Evolutionary conservation across 257 asterid genomes (phyloP).

Genomic region (Thymus quinquecostatus): DNA sequence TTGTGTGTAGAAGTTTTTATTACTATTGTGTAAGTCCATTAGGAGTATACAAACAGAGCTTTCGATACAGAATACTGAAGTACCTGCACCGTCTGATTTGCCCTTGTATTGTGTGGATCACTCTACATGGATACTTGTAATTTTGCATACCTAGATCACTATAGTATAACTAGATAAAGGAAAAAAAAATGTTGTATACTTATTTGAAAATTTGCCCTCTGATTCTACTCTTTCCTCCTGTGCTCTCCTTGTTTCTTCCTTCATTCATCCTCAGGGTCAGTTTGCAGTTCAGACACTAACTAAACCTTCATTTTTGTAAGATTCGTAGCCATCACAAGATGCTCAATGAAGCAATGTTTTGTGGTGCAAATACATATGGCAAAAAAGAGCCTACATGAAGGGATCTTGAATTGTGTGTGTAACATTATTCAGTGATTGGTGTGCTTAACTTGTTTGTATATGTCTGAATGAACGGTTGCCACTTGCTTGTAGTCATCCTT

Average conservation of each 20-base stretch:
- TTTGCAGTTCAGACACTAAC: too few relatives aligned
- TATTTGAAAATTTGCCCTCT: too few relatives aligned
- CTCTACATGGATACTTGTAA: slow-evolving; percentile 9
- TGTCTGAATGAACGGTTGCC: not conserved
- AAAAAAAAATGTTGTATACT: too few relatives aligned
- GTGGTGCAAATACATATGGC: not conserved
- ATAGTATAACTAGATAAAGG: too few relatives aligned
- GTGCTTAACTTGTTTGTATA: slow-evolving; percentile 3
- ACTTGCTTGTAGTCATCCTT: too few relatives aligned
- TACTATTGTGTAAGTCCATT: slow-evolving; percentile 10
- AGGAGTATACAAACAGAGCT: slow-evolving; percentile 8
- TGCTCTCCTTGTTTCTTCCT: too few relatives aligned
- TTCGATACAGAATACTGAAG: slow-evolving; percentile 1
- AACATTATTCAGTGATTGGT: not conserved
- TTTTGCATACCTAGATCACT: not conserved
- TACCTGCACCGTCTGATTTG: slow-evolving; percentile 5
- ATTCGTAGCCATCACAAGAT: too few relatives aligned
- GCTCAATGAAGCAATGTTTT: not conserved
- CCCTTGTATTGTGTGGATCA: not conserved
- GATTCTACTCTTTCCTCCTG: too few relatives aligned
- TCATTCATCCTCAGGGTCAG: too few relatives aligned
- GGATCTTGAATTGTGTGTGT: slow-evolving; percentile 14
- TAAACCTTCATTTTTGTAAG: too few relatives aligned
- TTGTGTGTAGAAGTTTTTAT: slow-evolving; percentile 2
- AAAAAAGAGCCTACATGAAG: not conserved